Percentiles rank a stretch among this genome's conserved stretches.
Conservation (phyloP, 371 early-diverging fungal genomes). For the Syncephalastrum racemosum region DNA sequence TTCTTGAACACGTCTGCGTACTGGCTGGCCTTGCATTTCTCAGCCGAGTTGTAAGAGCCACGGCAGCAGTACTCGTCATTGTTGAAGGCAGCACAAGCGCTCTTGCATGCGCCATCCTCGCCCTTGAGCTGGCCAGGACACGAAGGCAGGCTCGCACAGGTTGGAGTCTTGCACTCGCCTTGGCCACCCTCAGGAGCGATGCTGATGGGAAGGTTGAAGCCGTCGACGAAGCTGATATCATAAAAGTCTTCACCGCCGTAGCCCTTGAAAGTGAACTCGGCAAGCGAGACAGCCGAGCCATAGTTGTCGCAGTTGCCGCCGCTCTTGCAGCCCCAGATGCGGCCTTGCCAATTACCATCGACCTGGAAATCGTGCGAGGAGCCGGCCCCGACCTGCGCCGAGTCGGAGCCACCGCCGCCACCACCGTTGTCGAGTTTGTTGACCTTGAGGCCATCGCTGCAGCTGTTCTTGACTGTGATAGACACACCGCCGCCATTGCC, state of each 20-base stretch:
- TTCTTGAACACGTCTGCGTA: conserved; percentile 31
- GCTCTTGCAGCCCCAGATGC: conserved; percentile 36
- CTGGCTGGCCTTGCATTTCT: conserved; percentile 27
- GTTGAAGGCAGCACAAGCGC: conserved; percentile 38
- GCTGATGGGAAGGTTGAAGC: conserved; percentile 39
- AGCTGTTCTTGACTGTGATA: conserved; percentile 42
- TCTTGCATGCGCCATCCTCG: conserved; percentile 35
- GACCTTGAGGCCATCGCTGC: conserved; percentile 24
- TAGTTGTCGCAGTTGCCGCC: conserved; percentile 28
- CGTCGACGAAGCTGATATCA: conserved; percentile 45
- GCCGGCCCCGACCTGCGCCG: conserved; percentile 17
- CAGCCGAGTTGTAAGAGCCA: conserved; percentile 26
- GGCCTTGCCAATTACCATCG: conserved; percentile 34
- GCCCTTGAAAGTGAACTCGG: conserved; percentile 37
- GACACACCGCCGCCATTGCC: conserved; percentile 16
- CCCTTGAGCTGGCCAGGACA: conserved; percentile 35
- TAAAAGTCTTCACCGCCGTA: conserved; percentile 26
- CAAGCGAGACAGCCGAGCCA: conserved; percentile 32
- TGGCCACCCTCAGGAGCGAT: conserved; percentile 23
- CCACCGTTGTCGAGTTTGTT: conserved; percentile 35
- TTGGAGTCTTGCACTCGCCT: conserved; percentile 27
- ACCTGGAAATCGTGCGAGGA: conserved; percentile 17
- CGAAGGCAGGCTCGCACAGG: conserved; percentile 26
- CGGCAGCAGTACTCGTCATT: conserved; percentile 42
- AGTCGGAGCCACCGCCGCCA: conserved; percentile 1